Percentiles rank a stretch among this genome's conserved stretches.
phyloP scores from a whole-genome alignment of 371 early-diverging fungal species.

The Apophysomyces trapeziformis region DNA sequence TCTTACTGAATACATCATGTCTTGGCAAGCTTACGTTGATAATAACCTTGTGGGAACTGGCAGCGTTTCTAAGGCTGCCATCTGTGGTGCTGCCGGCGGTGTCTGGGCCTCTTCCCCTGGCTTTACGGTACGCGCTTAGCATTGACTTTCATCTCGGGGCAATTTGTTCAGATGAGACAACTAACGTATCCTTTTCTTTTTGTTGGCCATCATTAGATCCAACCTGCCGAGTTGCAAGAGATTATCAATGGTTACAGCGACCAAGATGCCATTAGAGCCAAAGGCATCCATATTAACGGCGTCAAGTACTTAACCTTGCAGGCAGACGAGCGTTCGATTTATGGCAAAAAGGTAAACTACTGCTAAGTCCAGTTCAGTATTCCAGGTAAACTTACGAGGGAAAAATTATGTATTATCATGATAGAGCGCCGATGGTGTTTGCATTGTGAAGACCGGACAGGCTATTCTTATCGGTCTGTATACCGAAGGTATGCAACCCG shows the following conservation, averaged over 20 bases:
- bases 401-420: not conserved
- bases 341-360: conserved; percentile 76
- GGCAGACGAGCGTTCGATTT: conserved; percentile 71
- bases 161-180: conserved; percentile 6
- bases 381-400: not conserved
- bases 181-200: conserved; percentile 10
- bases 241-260: conserved; percentile 71
- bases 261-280: conserved; percentile 57
- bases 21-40: conserved; percentile 91
- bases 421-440: conserved; percentile 74
- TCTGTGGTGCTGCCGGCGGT: conserved; percentile 79
- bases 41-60: conserved; percentile 79
- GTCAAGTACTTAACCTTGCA: conserved; percentile 76
- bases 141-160: conserved; percentile 12
- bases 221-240: conserved; percentile 58
- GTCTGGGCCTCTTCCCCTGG: conserved; percentile 81
- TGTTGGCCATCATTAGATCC: conserved; percentile 48
- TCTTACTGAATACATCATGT: conserved; percentile 55
- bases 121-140: conserved; percentile 58
- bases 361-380: not conserved
- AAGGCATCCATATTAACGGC: conserved; percentile 71
- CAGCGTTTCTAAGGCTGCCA: conserved; percentile 74
- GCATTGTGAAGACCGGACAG: conserved; percentile 83
- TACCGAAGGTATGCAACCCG: conserved; percentile 69
- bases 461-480: conserved; percentile 80